A percentile compares a stretch with the other conserved stretches of the same genome.
These are phyloP conservation scores for Colletotrichum neosansevieriae DNA, from an alignment of 2,329 filamentous ascomycete species.

Conservation along the genomic window DNA sequence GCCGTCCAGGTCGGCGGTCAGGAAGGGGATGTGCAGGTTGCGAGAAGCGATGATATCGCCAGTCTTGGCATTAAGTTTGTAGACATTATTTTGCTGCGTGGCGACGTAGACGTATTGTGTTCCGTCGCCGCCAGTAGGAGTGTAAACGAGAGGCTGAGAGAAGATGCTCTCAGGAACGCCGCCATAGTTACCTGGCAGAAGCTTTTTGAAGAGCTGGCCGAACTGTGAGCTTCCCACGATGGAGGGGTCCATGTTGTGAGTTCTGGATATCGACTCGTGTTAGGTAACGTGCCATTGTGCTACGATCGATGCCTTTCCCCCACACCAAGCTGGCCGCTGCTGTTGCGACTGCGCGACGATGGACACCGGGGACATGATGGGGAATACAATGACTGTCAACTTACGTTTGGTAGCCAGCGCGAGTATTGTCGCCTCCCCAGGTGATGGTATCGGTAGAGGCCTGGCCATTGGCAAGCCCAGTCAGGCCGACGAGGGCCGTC, in stretches of 20 bases:
- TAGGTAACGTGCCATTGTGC: background rate
- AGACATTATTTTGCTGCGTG: constrained; percentile 69
- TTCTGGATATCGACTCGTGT: constrained; percentile 46
- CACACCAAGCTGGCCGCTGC: constrained; percentile 1
- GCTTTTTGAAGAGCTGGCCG: constrained; percentile 65
- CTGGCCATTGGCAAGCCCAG: constrained; percentile 51
- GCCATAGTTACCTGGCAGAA: constrained; percentile 65
- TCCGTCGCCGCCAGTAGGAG: constrained; percentile 54
- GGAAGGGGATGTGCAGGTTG: constrained; percentile 62
- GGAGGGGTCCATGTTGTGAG: constrained; percentile 73
- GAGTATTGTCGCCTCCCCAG: constrained; percentile 68
- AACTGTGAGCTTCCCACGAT: constrained; percentile 68
- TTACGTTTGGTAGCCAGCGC: constrained; percentile 65
- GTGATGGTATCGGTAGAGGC: constrained; percentile 68
- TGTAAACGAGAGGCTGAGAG: constrained; percentile 64
- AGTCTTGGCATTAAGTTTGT: constrained; percentile 67
- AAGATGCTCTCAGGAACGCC: constrained; percentile 63
- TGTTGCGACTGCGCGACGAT: constrained; percentile 1
- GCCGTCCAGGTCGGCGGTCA: constrained; percentile 60
- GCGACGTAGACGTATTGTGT: constrained; percentile 67
- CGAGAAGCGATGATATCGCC: constrained; percentile 62
- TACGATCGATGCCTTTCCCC: background rate
- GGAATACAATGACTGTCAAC: constrained; percentile 38
- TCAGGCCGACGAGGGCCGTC: constrained; percentile 46
- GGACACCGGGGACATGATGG: background rate